phyloP scores from a whole-genome alignment of 2,329 filamentous ascomycete genomes.

The Aciculosporium take region DNA sequence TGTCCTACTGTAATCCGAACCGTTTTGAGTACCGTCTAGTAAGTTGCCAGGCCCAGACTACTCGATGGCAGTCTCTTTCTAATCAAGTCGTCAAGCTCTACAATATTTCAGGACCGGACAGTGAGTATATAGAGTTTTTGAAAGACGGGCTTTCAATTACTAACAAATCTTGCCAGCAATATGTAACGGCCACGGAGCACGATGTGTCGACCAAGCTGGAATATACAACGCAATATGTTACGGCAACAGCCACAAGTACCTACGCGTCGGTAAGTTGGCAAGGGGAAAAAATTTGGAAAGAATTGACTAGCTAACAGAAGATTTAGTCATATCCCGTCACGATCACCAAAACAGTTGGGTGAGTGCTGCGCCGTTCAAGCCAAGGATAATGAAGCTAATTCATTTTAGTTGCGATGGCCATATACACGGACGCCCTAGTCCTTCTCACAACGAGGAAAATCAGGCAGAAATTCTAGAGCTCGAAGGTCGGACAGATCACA shows the following conservation, averaged over 20 bases:
- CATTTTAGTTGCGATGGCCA: conserved; percentile 2
- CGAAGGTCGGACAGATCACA: neutral
- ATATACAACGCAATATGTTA: conserved; percentile 10
- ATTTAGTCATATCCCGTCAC: conserved; percentile 13
- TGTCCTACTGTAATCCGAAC: conserved; percentile 4
- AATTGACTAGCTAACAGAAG: neutral
- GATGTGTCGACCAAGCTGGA: conserved; percentile 10
- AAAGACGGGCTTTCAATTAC: neutral
- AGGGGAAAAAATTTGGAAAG: neutral
- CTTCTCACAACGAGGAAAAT: neutral
- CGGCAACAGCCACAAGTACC: conserved; percentile 8
- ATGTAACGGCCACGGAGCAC: conserved; percentile 7
- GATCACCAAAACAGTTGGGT: conserved; percentile 9
- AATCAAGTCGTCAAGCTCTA: conserved; percentile 1
- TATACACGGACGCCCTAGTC: neutral
- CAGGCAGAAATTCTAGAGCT: neutral
- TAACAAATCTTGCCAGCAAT: conserved; percentile 5
- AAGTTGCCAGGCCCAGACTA: neutral
- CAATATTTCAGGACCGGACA: conserved; percentile 4
- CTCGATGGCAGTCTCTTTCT: neutral
- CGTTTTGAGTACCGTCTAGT: conserved; percentile 3
- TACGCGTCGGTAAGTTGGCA: conserved; percentile 7
- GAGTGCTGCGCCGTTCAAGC: neutral
- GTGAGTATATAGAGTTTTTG: neutral
- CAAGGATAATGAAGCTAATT: neutral